Conservation (phyloP, 225 moss, liverwort and hornwort genomes). For the Bryum argenteum region DNA sequence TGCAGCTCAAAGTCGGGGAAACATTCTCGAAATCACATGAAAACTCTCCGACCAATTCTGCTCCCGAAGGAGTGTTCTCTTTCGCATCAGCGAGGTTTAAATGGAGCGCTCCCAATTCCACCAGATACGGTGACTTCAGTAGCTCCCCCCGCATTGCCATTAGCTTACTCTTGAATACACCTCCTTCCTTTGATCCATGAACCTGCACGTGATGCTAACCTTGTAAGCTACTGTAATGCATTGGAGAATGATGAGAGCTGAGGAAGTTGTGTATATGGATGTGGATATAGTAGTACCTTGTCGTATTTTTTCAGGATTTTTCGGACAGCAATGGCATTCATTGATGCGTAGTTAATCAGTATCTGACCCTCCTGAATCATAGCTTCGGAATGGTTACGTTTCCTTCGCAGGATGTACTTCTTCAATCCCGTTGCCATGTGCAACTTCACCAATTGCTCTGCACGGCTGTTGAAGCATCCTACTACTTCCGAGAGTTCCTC, state of each 20-base stretch:
- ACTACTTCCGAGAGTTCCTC: constrained; percentile 63
- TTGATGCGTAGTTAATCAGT: constrained; percentile 74
- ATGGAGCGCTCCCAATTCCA: constrained; percentile 82
- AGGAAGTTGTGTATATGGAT: too few relatives aligned
- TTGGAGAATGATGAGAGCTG: too few relatives aligned
- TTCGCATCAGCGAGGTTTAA: constrained; percentile 66
- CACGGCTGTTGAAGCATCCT: constrained; percentile 67
- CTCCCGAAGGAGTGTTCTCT: constrained; percentile 5
- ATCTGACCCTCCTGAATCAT: constrained; percentile 62
- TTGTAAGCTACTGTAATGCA: too few relatives aligned
- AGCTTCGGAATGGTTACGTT: constrained; percentile 39
- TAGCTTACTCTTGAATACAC: constrained; percentile 58
- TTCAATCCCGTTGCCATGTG: constrained; percentile 66
- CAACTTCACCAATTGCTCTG: constrained; percentile 61
- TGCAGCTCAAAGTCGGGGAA: constrained; percentile 61
- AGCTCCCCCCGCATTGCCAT: constrained; percentile 72
- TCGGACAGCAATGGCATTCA: constrained; percentile 78
- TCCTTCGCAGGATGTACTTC: constrained; percentile 57
- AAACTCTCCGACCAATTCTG: constrained; percentile 29
- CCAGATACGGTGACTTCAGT: constrained; percentile 77
- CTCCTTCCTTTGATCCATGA: constrained; percentile 61
- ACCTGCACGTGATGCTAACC: constrained; percentile 42
- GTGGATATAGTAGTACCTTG: too few relatives aligned
- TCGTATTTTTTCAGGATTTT: constrained; percentile 91
- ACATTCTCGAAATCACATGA: constrained; percentile 52